These are phyloP conservation scores for Berberis thunbergii DNA, from an alignment of 164 flowering plant genomes.

Conservation along the genomic window DNA sequence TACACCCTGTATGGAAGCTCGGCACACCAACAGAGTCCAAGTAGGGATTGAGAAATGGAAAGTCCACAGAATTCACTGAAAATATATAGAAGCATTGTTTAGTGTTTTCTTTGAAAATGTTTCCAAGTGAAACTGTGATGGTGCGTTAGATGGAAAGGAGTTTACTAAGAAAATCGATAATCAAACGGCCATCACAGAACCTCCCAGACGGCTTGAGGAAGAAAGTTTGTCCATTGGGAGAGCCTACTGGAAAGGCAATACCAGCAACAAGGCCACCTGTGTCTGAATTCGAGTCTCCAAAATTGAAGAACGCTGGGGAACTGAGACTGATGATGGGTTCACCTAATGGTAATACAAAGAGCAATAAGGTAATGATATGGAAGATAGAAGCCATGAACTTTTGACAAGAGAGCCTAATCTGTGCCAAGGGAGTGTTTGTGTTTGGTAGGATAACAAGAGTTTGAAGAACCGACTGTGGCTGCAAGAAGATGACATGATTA, in stretches of 20 bases:
- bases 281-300: constrained; percentile 53
- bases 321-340: background rate
- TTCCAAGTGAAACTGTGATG: too few species aligned
- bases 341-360: too few species aligned
- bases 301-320: constrained; percentile 36
- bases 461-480: too few species aligned
- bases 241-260: constrained; percentile 7
- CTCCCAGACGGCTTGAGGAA: constrained; percentile 34
- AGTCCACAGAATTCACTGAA: background rate
- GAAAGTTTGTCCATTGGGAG: constrained; percentile 31
- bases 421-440: background rate
- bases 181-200: constrained; percentile 38
- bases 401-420: too few species aligned
- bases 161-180: constrained; percentile 25
- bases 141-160: too few species aligned
- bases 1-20: background rate
- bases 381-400: too few species aligned
- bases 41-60: background rate
- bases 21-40: background rate
- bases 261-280: constrained; percentile 37
- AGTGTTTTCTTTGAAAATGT: too few species aligned
- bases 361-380: too few species aligned
- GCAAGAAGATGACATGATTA: too few species aligned
- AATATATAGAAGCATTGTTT: too few species aligned
- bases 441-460: background rate